phyloP scores from a whole-genome alignment of 2,329 filamentous ascomycete species.

The Juglanconis sp. region DNA sequence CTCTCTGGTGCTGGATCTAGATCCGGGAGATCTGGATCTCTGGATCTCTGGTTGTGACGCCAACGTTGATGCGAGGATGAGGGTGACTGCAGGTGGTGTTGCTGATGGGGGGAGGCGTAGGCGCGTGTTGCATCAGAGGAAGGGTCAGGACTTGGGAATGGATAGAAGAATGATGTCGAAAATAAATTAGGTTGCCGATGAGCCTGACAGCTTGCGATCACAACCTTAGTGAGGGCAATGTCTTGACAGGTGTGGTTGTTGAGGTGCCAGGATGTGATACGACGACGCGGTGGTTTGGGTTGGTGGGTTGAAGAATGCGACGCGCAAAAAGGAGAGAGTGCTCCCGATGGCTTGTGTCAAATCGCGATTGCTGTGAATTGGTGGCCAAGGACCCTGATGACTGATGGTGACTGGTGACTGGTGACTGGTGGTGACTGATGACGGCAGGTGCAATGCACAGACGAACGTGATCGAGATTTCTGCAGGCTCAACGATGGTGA shows the following conservation, averaged over 20 bases:
- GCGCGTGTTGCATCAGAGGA: neutral
- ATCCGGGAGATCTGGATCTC: neutral
- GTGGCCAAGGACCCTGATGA: too few relatives aligned
- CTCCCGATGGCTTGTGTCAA: too few relatives aligned
- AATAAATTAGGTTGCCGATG: neutral
- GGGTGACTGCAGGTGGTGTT: conserved; percentile 4
- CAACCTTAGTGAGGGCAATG: neutral
- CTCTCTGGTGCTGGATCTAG: neutral
- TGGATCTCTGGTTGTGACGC: neutral
- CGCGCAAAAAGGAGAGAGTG: neutral
- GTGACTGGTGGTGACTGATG: too few relatives aligned
- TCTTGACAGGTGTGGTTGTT: neutral
- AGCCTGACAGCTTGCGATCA: conserved; percentile 8
- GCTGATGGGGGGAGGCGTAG: conserved; percentile 1
- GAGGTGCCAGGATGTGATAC: conserved; percentile 5
- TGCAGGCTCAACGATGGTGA: too few relatives aligned
- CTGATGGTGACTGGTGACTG: too few relatives aligned
- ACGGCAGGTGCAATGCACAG: too few relatives aligned
- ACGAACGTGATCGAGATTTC: too few relatives aligned
- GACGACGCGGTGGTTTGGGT: neutral
- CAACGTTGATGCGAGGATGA: neutral
- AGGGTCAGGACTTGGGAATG: neutral
- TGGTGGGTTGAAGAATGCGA: neutral
- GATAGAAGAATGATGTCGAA: neutral
- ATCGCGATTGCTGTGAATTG: too few relatives aligned